Base-by-base conservation (phyloP, 2,329 filamentous ascomycete genomes). In the Colletotrichum gigasporum region DNA sequence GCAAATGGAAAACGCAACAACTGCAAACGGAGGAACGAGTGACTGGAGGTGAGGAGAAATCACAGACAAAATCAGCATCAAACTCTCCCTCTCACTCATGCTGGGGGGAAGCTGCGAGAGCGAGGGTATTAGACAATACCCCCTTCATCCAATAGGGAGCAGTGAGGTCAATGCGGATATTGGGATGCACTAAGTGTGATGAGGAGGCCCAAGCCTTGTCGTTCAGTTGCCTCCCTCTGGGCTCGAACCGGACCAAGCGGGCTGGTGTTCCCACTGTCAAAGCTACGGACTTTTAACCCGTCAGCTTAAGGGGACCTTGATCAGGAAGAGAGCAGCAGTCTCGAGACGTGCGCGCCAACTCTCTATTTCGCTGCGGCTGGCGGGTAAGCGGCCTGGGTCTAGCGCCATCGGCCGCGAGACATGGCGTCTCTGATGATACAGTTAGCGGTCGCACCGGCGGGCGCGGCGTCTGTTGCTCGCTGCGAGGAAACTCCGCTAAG, bases 121-220 rank as follows among this genome's bases (percentile, higher is more conserved):
- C 53, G 35, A 61, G 48, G 61, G 56, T 64, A 64, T 64, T 55
- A 64, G 61, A 54, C 56, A 54, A 14, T 28, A 45, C 56, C 32
- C 32, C 16, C n/a, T 10, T 35, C 24, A 32, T 35, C 11, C 42
- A 24, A 30, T 28, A 14, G 24, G 18, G 22, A 11, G 34, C 12
- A 42, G 22, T 37, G 11, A 61, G 55, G 61, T 61, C 61, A 52
- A 64, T 61, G 61, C 61, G 61, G 61, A 64, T 41, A 64, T 64
- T 60, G 48, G 48, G 61, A 54, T 64, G 34, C 47, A 64, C 61
- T 61, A 64, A 34, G 2, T 54, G 42, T 64, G 55, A 64, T 64
- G 56, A 64, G 48, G 30, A 50, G 34, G 61, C 54, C 61, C 56
- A 28, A 61, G 41, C 56, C 61, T 50, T 64, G 56, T 61, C 56